Percentiles rank a stretch among this genome's conserved stretches.
These are phyloP conservation scores for Aureobasidium sp. DNA, from an alignment of 2,329 filamentous ascomycete species.

Conservation along the genomic window DNA sequence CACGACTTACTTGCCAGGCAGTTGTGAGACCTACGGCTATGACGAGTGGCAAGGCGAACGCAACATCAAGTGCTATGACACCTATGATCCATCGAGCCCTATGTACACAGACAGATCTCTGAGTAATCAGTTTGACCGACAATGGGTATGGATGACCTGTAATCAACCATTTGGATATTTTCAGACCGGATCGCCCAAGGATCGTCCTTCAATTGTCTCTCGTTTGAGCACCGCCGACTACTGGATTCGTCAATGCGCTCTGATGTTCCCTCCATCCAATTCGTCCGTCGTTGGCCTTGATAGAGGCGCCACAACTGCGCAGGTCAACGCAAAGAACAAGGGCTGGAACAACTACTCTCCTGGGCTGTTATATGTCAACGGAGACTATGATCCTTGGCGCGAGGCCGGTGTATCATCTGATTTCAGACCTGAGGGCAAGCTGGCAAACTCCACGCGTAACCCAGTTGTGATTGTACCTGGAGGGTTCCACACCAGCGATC, in stretches of 20 bases:
- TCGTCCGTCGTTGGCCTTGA: conserved; percentile 45
- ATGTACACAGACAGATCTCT: conserved; percentile 46
- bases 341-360: conserved; percentile 49
- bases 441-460: conserved; percentile 38
- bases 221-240: conserved; percentile 46
- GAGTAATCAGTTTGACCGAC: conserved; percentile 41
- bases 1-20: conserved; percentile 38
- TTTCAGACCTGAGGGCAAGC: conserved; percentile 48
- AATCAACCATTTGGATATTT: conserved; percentile 56
- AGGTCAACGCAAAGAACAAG: conserved; percentile 47
- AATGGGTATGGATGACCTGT: conserved; percentile 57
- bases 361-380: conserved; percentile 53
- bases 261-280: conserved; percentile 48
- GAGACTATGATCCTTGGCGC: conserved; percentile 54
- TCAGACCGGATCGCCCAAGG: conserved; percentile 47
- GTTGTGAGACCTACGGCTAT: conserved; percentile 45
- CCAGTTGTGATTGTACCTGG: conserved; percentile 49
- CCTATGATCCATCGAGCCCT: conserved; percentile 43
- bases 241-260: conserved; percentile 48
- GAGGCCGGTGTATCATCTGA: conserved; percentile 47
- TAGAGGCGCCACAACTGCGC: conserved; percentile 40
- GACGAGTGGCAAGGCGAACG: conserved; percentile 34
- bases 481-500: conserved; percentile 51
- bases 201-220: conserved; percentile 43
- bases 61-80: conserved; percentile 47